Evolutionary conservation across 2,329 filamentous ascomycete species (phyloP), one percentile per base, ranked within the genome.

Genomic region (Bretziella fagacearum): DNA sequence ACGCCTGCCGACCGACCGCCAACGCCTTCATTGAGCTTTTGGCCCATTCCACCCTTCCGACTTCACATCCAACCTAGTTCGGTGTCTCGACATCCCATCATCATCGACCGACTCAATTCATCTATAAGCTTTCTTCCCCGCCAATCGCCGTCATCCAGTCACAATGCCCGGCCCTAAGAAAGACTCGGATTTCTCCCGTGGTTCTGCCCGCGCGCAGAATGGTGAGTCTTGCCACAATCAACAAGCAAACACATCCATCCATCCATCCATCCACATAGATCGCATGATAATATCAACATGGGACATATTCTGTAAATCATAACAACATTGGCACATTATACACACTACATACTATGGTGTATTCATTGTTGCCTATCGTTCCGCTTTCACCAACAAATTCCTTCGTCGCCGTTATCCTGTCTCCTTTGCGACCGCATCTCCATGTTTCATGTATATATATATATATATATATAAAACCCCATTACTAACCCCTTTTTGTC

Each of bases 91-190:
- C 35, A 42, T 18, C 23, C 25, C 40, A 13, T 30, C 40, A 33
- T 33, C 30, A 13, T 18, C 37, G 37, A 41, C 37, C 7, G 18
- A n/a, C n/a, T 41, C 37, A 13, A n/a, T 10, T 41, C n/a, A 18
- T 41, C 10, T 6, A 8, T n/a, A n/a, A n/a, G n/a, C n/a, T 44
- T 48, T 29, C n/a, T 36, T 27, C 39, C 26, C n/a, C 17, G 29
- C 44, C 40, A 23, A 37, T 39, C 39, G 39, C 36, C 41, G 36
- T 30, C 47, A 30, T 41, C 46, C n/a, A n/a, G 23, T 27, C 52
- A 58, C 56, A 17, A 65, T 65, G 63, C 59, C 63, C 47, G 54
- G 56, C 43, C 56, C 60, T 17, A 65, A 63, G 58, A 65, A 64
- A 54, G 63, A 66, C 40, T 49, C 49, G 26, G 49, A 56, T 51